Percentiles rank a stretch among this genome's conserved stretches.
Evolutionary conservation across 495 filamentous ascomycete species (phyloP).

Genomic region (Bryoglossum gracile): DNA sequence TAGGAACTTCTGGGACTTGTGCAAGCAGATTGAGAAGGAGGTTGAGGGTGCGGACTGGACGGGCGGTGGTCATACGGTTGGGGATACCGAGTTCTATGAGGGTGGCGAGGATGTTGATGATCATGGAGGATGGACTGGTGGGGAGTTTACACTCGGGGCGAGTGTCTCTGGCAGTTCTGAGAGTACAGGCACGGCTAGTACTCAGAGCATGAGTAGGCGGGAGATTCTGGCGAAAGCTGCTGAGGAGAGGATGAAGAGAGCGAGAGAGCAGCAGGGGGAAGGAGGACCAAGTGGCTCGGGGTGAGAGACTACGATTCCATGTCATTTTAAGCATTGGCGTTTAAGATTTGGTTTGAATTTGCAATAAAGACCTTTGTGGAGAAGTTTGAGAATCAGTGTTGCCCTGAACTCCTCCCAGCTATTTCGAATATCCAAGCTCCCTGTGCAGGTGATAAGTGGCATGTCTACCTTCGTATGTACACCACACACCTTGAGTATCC

Average conservation of each 20-base stretch:
- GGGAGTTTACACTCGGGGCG: constrained; percentile 75
- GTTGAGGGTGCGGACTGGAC: constrained; percentile 74
- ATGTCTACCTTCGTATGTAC: too few relatives aligned
- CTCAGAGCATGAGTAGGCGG: constrained; percentile 42
- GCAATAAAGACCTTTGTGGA: too few relatives aligned
- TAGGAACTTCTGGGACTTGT: constrained; percentile 80
- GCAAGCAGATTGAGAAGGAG: constrained; percentile 76
- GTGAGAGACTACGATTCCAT: neutral
- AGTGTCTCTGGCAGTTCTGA: constrained; percentile 26
- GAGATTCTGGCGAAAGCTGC: constrained; percentile 71
- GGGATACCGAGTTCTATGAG: constrained; percentile 63
- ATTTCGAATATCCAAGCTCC: too few relatives aligned
- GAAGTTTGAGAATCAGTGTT: too few relatives aligned
- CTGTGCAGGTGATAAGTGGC: too few relatives aligned
- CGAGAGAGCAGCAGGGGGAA: constrained; percentile 28
- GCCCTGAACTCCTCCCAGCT: too few relatives aligned
- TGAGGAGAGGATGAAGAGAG: constrained; percentile 61
- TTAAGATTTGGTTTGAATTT: neutral
- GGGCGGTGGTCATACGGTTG: constrained; percentile 55
- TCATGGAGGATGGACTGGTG: constrained; percentile 80
- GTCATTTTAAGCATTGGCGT: neutral
- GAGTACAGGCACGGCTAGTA: constrained; percentile 25
- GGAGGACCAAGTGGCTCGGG: constrained; percentile 11
- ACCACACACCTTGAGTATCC: too few relatives aligned
- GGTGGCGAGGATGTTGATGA: constrained; percentile 53